Percentiles rank a stretch among this genome's conserved stretches.
These are phyloP conservation scores for Spathaspora passalidarum DNA, from an alignment of 805 yeast species.

Conservation along the genomic window DNA sequence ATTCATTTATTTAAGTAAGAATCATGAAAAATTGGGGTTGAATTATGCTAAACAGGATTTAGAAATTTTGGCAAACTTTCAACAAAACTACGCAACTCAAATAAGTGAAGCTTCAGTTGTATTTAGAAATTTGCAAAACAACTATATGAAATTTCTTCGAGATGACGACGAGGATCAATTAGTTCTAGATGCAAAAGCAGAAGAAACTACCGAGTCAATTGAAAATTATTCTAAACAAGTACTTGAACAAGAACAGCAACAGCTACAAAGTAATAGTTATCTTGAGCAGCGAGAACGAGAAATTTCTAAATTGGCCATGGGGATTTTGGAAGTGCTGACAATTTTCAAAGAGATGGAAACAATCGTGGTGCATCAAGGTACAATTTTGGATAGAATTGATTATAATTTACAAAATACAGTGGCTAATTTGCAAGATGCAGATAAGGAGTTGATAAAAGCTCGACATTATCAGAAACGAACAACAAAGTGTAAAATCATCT, in stretches of 20 bases:
- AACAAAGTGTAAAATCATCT: conserved; percentile 84
- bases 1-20: conserved; percentile 43
- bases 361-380: conserved; percentile 92
- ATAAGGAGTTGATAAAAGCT: conserved; percentile 73
- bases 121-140: conserved; percentile 85
- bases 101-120: conserved; percentile 75
- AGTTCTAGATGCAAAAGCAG: conserved; percentile 5
- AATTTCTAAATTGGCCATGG: conserved; percentile 87
- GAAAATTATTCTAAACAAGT: conserved; percentile 38
- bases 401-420: conserved; percentile 84
- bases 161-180: conserved; percentile 52
- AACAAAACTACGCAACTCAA: conserved; percentile 78
- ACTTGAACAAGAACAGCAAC: conserved; percentile 24
- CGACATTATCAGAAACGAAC: conserved; percentile 81
- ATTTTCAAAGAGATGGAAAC: conserved; percentile 92
- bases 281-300: conserved; percentile 82
- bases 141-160: conserved; percentile 78
- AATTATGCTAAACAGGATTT: conserved; percentile 47
- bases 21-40: conserved; percentile 40
- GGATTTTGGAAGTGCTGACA: conserved; percentile 88
- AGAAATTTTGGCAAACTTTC: conserved; percentile 72
- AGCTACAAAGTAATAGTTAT: conserved; percentile 11
- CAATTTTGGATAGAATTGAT: conserved; percentile 88
- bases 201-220: conserved; percentile 16
- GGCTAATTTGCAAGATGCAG: conserved; percentile 71